Conservation (phyloP, 768 basidiomycete genomes). For the Royoungia palumana region DNA sequence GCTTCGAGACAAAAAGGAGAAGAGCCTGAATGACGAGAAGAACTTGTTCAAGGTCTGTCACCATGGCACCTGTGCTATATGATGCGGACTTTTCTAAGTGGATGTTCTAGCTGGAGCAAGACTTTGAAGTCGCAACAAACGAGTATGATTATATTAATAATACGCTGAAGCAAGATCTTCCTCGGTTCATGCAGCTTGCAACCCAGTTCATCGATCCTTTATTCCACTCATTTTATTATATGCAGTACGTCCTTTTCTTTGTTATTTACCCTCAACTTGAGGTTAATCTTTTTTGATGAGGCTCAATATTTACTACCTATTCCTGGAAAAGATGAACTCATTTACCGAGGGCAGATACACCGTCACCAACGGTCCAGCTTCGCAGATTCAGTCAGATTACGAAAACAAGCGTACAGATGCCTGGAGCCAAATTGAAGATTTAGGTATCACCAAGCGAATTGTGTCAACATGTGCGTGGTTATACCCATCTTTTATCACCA, state of each 20-base stretch:
- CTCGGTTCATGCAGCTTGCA: constrained; percentile 84
- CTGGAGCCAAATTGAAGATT: constrained; percentile 70
- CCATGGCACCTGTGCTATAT: not conserved
- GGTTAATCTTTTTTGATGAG: constrained; percentile 36
- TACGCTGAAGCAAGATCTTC: constrained; percentile 86
- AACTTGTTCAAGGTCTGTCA: constrained; percentile 83
- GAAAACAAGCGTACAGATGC: constrained; percentile 82
- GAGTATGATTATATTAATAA: constrained; percentile 94
- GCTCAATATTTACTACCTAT: constrained; percentile 89
- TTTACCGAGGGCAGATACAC: constrained; percentile 83
- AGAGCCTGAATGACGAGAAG: constrained; percentile 93
- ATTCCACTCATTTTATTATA: constrained; percentile 99
- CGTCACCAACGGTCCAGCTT: constrained; percentile 56
- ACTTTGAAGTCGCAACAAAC: constrained; percentile 86
- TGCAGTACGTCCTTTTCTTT: constrained; percentile 71
- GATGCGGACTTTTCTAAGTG: not conserved
- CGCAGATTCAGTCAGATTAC: constrained; percentile 75
- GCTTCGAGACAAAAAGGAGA: constrained; percentile 97
- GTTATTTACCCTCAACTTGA: not conserved
- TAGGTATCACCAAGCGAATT: constrained; percentile 80
- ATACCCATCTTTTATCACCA: not conserved
- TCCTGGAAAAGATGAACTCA: constrained; percentile 89
- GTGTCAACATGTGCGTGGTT: constrained; percentile 73
- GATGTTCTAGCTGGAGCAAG: constrained; percentile 77
- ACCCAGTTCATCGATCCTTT: constrained; percentile 92